Evolutionary conservation across 768 basidiomycete species (phyloP).

Genomic region (Kwoniella heveanensis): DNA sequence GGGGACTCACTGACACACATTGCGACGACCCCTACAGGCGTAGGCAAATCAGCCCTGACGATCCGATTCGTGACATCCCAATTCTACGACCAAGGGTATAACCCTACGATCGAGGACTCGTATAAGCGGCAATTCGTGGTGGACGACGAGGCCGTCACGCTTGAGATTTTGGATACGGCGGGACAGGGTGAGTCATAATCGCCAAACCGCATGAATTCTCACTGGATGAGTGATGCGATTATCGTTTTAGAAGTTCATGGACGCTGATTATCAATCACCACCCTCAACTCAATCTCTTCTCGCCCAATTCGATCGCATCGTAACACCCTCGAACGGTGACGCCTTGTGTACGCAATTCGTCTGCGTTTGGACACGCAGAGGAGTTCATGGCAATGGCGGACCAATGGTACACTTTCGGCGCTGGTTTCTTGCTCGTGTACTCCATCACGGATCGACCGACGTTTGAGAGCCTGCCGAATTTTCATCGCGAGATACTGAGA

Average conservation of each 20-base stretch:
- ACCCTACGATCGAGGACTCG: constrained; percentile 60
- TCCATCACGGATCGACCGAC: constrained; percentile 60
- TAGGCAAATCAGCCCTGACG: constrained; percentile 57
- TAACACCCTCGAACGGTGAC: no score
- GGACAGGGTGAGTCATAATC: constrained; percentile 56
- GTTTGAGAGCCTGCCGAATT: constrained; percentile 58
- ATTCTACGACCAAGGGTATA: constrained; percentile 58
- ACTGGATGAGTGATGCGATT: no score
- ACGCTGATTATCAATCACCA: no score
- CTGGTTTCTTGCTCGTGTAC: constrained; percentile 61
- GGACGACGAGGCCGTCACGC: constrained; percentile 59
- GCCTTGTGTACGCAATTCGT: no score
- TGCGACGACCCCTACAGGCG: constrained; percentile 33
- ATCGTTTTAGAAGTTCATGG: no score
- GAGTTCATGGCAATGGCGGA: constrained; percentile 56
- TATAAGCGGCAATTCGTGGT: constrained; percentile 59
- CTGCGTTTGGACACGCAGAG: no score
- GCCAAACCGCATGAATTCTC: no score
- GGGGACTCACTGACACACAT: neutral
- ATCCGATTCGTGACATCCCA: constrained; percentile 59
- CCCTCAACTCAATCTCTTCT: no score
- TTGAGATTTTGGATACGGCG: constrained; percentile 62
- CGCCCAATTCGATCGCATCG: no score
- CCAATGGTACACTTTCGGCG: constrained; percentile 57
- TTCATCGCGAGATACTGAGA: constrained; percentile 59